These are phyloP conservation scores for Somion occarium DNA, from an alignment of 1,284 basidiomycete species.

Conservation along the genomic window DNA sequence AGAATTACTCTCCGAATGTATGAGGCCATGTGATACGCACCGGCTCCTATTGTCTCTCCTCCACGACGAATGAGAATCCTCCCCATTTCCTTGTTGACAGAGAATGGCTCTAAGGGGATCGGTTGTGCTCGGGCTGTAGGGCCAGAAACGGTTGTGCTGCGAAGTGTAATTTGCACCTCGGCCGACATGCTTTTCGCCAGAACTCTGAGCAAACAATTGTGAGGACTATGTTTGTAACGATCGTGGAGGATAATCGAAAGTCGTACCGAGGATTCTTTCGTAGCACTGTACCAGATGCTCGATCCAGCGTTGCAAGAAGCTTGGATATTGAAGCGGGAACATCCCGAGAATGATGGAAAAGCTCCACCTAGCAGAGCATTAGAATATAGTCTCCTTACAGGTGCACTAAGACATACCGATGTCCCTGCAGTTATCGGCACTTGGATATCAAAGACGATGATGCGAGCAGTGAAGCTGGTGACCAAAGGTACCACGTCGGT, in stretches of 20 bases:
- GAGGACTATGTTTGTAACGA: not conserved
- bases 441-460: constrained; percentile 92
- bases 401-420: constrained; percentile 49
- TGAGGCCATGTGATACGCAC: constrained; percentile 36
- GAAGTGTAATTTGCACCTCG: constrained; percentile 77
- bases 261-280: constrained; percentile 79
- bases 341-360: constrained; percentile 94
- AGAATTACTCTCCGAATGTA: not conserved
- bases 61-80: constrained; percentile 81
- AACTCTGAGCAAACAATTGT: constrained; percentile 46
- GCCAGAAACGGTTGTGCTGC: constrained; percentile 49
- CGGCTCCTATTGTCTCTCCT: constrained; percentile 94
- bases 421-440: constrained; percentile 88
- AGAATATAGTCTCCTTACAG: not conserved
- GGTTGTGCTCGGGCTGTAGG: constrained; percentile 43
- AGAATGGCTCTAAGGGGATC: constrained; percentile 85
- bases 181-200: constrained; percentile 82
- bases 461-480: constrained; percentile 75
- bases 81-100: constrained; percentile 96
- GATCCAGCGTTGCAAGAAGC: constrained; percentile 75
- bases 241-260: constrained; percentile 1
- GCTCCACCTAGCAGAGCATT: constrained; percentile 57
- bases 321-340: constrained; percentile 86
- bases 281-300: constrained; percentile 67
- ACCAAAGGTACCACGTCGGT: constrained; percentile 70